A percentile compares a stretch with the other conserved stretches of the same genome.
Conservation (phyloP, 108 stramenopile species). For the Thalassiosira profunda region DNA sequence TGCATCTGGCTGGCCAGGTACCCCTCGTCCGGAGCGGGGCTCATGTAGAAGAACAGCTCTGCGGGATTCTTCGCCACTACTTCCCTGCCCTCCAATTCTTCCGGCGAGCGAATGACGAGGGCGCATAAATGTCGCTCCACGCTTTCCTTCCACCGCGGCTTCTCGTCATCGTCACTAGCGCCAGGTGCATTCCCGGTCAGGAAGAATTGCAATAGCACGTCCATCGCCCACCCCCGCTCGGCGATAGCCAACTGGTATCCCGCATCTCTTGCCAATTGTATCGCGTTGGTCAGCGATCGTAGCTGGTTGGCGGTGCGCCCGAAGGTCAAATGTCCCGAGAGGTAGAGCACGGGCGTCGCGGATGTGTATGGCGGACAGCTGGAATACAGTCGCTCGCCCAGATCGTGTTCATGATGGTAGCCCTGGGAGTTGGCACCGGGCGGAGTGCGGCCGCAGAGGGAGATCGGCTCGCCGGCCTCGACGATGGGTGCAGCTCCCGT, state of each 20-base stretch:
- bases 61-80: not conserved
- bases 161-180: not conserved
- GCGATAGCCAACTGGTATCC: slow-evolving; percentile 11
- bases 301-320: slow-evolving; percentile 32
- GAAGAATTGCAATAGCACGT: not conserved
- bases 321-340: not conserved
- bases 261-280: slow-evolving; percentile 14
- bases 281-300: slow-evolving; percentile 19
- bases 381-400: not conserved
- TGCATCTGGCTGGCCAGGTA: not conserved
- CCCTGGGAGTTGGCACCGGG: no score
- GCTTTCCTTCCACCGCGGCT: not conserved
- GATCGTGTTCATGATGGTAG: no score
- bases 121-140: not conserved
- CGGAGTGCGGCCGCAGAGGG: not conserved
- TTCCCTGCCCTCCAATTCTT: not conserved
- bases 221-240: slow-evolving; percentile 9
- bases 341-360: not conserved
- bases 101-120: not conserved
- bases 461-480: not conserved
- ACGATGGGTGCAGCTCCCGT: not conserved
- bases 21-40: not conserved
- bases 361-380: not conserved
- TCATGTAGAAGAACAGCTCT: not conserved
- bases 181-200: not conserved